phyloP scores from a whole-genome alignment of 768 basidiomycete species.

The Sutorius australiensis region DNA sequence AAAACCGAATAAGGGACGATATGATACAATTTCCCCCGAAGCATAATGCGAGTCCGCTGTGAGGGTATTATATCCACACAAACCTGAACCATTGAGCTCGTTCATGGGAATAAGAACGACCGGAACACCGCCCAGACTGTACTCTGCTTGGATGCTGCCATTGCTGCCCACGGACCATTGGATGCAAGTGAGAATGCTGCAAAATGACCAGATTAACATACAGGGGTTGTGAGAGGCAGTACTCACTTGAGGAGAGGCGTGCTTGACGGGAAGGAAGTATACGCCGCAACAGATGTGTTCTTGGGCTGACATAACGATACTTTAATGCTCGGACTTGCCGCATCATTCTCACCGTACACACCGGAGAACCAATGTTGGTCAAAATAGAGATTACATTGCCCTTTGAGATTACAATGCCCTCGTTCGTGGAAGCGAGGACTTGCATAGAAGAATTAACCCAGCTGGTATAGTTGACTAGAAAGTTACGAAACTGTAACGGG shows the following conservation, averaged over 20 bases:
- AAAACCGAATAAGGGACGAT: not conserved
- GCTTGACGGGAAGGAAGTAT: conserved; percentile 47
- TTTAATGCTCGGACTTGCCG: not conserved
- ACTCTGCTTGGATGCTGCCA: conserved; percentile 58
- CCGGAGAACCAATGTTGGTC: conserved; percentile 74
- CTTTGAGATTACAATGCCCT: conserved; percentile 63
- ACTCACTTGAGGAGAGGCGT: conserved; percentile 57
- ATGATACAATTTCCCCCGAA: conserved; percentile 5
- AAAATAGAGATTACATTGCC: conserved; percentile 57
- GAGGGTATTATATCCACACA: conserved; percentile 31
- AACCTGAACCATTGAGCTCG: conserved; percentile 33
- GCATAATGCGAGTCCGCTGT: not conserved
- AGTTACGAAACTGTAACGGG: conserved; percentile 54
- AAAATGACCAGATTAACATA: not conserved
- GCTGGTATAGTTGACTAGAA: conserved; percentile 45
- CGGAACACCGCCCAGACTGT: conserved; percentile 59
- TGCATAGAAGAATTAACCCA: conserved; percentile 53
- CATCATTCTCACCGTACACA: conserved; percentile 22
- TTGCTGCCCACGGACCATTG: conserved; percentile 68
- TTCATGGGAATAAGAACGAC: conserved; percentile 48
- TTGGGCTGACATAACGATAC: conserved; percentile 40
- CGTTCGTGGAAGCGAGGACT: conserved; percentile 46
- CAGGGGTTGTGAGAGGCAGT: not conserved
- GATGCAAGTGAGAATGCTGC: conserved; percentile 58
- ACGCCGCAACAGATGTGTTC: conserved; percentile 55